phyloP scores from a whole-genome alignment of 805 yeast genomes.

The Wickerhamomyces subpelliculosus region DNA sequence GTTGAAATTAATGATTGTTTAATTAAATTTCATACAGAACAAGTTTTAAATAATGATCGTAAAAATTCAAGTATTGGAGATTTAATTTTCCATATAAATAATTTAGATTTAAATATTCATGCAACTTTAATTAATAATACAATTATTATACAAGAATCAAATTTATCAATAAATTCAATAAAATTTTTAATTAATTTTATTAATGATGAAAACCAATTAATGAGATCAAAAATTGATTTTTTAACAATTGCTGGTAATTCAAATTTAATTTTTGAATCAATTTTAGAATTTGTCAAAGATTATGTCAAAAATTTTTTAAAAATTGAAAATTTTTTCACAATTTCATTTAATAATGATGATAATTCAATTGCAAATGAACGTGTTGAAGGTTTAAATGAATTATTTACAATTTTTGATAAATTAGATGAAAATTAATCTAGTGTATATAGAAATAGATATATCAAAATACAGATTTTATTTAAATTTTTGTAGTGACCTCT shows the following conservation, averaged over 20 bases:
- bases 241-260: slow-evolving; percentile 59
- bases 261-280: slow-evolving; percentile 62
- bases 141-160: slow-evolving; percentile 64
- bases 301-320: slow-evolving; percentile 38
- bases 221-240: slow-evolving; percentile 26
- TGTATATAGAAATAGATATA: no score
- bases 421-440: no score
- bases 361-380: slow-evolving; percentile 57
- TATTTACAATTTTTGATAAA: slow-evolving; percentile 41
- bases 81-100: slow-evolving; percentile 77
- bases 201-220: slow-evolving; percentile 9
- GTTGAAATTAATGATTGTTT: slow-evolving; percentile 71
- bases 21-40: slow-evolving; percentile 69
- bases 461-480: no score
- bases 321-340: slow-evolving; percentile 46
- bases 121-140: slow-evolving; percentile 67
- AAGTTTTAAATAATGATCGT: slow-evolving; percentile 56
- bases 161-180: slow-evolving; percentile 50
- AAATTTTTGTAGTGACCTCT: no score
- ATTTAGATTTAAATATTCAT: slow-evolving; percentile 57
- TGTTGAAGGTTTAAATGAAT: slow-evolving; percentile 63
- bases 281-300: slow-evolving; percentile 47
- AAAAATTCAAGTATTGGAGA: slow-evolving; percentile 72
- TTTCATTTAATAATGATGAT: slow-evolving; percentile 50
- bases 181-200: slow-evolving; percentile 40